Evolutionary conservation across 2,329 filamentous ascomycete species (phyloP), one percentile per base, ranked within the genome.

Genomic region (Phaeophleospora eucalypticola): DNA sequence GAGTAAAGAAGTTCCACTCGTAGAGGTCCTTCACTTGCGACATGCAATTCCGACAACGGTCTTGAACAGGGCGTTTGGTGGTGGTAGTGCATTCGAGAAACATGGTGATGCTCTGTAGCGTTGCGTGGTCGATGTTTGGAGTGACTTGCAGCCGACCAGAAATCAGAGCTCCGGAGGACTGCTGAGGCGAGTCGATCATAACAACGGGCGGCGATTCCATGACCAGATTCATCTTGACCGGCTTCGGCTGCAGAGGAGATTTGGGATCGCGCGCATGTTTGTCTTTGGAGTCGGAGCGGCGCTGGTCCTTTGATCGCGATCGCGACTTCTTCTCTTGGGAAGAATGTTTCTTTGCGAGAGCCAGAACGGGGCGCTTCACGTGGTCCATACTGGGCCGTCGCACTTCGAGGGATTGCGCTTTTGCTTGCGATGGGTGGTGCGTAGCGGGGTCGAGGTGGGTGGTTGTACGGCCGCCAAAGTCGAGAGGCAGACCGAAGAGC

Each of bases 121-220:
- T 73, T 39, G 88, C 77, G 47, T 86, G 73, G 9, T 68, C 61
- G 43, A 89, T 84, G 52, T 79, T 78, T 59, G 95, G 80, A 33
- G 81, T 75, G 45, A 97, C 70, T 58, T 84, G 81, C 58, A 97
- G 73, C 65, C 89, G 86, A 21, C 89, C 89, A 1, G 89, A 94
- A 41, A 96, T 80, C 49, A 96, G 74, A 4, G 89, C 89, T 46
- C 91, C 91, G 2, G 84, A 86, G 58, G 89, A 95, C 56, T 80
- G 78, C 52, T 83, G 78, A 1, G 87, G 76, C 18, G 78, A 74
- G 53, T 89, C 89, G 62, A 93, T 87, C 70, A 95, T 84, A 37
- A 96, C 80, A 15, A 91, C 77, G 2, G 90, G 90, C 1, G 89
- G 89, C 10, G 87, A 94, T 73, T 96, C 90, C 53, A 96, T 85